Evolutionary conservation across 495 filamentous ascomycete genomes (phyloP), one percentile per base, ranked within the genome.

Genomic region (Aspergillus conjunctus): DNA sequence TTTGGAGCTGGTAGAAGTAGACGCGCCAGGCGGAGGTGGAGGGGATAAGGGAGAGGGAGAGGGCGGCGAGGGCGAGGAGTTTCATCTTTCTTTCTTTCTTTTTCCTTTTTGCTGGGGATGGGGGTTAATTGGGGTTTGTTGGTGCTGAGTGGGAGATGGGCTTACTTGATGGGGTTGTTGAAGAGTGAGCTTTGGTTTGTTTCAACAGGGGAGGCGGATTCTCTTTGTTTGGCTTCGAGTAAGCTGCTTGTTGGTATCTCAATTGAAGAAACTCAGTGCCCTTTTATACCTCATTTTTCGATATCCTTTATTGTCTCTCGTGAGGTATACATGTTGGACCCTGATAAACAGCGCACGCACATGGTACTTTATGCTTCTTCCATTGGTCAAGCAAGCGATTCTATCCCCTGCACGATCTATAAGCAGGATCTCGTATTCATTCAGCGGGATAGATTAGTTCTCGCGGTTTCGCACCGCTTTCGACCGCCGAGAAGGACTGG

Each of bases 1-100:
- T 34, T 11, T 33, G 11, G 50, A 33, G 21, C 50, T 52, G 26
- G 50, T 52, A 52, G 50, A 52, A 52, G 14, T 34, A 34, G 50
- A 52, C 50, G 30, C 50, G 50, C 50, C 50, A 52, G 2, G 50
- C 50, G 50, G 50, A 52, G 12, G 14, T 21, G 21, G 50, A 7
- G 50, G 50, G 50, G 9, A 34, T 17, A 3, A 52, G 50, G 6
- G 50, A 22, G 14, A 52, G 11, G 11, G 32, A 10, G 30, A 26
- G 18, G 15, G 50, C 32, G 9, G 26, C 12, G 50, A 52, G 26
- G 12, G 50, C 43, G 18, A 20, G 15, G 4, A 46, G 18, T 20
- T 46, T 46, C 43, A 46, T 46, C 14, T 46, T 46, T 20, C 14
- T 3, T 46, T 20, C 18, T 46, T 8, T 46, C 17, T 46, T 17